These are phyloP conservation scores for Vicia faba DNA, from an alignment of 306 rosid genomes.

Conservation along the genomic window DNA sequence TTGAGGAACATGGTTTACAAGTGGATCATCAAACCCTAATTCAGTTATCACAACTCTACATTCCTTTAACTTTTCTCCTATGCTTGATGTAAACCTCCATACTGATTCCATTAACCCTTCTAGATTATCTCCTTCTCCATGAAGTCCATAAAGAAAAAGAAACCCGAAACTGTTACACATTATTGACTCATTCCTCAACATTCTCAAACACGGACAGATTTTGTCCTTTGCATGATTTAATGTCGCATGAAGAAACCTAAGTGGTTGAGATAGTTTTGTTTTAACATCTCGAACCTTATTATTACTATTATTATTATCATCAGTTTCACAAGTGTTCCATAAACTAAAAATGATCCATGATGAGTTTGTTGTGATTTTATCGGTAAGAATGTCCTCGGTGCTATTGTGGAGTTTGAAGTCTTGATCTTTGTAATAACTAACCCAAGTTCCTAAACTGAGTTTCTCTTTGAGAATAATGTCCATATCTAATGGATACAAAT, in stretches of 20 bases:
- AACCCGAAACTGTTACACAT: slow-evolving; percentile 35
- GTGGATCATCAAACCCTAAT: slow-evolving; percentile 58
- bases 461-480: slow-evolving; percentile 67
- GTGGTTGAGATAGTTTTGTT: slow-evolving; percentile 48
- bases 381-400: background rate
- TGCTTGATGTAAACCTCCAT: slow-evolving; percentile 61
- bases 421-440: slow-evolving; percentile 59
- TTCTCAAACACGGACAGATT: slow-evolving; percentile 57
- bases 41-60: slow-evolving; percentile 40
- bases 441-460: slow-evolving; percentile 72
- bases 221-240: slow-evolving; percentile 59
- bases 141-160: slow-evolving; percentile 63
- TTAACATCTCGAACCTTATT: slow-evolving; percentile 55
- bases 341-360: slow-evolving; percentile 75
- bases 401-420: slow-evolving; percentile 43
- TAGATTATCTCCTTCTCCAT: slow-evolving; percentile 72
- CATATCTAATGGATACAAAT: slow-evolving; percentile 59
- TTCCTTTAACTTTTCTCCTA: slow-evolving; percentile 48
- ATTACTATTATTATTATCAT: background rate
- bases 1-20: slow-evolving; percentile 52
- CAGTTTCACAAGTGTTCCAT: slow-evolving; percentile 64
- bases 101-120: slow-evolving; percentile 58
- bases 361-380: slow-evolving; percentile 42
- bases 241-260: slow-evolving; percentile 49
- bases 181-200: slow-evolving; percentile 37